Base-by-base conservation (phyloP, 2,329 filamentous ascomycete species). In the Dactylellina leptospora region DNA sequence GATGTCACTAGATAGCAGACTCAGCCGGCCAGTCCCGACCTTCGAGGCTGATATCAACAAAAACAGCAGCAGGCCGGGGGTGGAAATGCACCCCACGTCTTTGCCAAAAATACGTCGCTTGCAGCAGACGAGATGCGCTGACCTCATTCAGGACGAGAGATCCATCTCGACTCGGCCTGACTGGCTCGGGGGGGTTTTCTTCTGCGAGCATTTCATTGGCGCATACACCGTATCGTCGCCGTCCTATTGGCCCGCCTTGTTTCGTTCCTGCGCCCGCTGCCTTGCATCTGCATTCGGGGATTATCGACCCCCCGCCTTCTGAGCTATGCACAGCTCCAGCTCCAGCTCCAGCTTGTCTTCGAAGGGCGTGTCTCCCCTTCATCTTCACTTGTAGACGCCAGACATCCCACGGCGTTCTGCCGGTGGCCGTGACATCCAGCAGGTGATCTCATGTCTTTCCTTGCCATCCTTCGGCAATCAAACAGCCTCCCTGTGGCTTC, bases 21-120 rank as follows among this genome's bases (percentile, higher is more conserved):
- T 23, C 42, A 22, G 20, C 40, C 55, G 27, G 27, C 40, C 25
- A 59, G 40, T 36, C 23, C 55, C 55, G 40, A 59, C 13, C 8
- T 48, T 28, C 36, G 40, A 36, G 36, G 11, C 13, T 5, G 20
- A 27, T 28, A 30, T 30, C 18, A 23, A 60, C 56, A 38, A 40
- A 50, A 40, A 25, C 27, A 13, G 23, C 11, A 9, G 30, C n/a
- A 8, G 30, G 28, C 50, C 20, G 48, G 28, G 10, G 22, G 20
- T 42, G 16, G 4, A 22, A 5, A 9, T 6, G 16, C 3, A 6
- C 23, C 25, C 47, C 27, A 30, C 47, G 47, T 18, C 27, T 40
- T 27, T 44, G 30, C 51, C 51, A 56, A 58, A 66, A 56, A 56
- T 42, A 58, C 25, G 62, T 68, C 62, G 62, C 33, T 68, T 68